phyloP scores from a whole-genome alignment of 176 grass and related monocot genomes.

The Pontederia paniculata region DNA sequence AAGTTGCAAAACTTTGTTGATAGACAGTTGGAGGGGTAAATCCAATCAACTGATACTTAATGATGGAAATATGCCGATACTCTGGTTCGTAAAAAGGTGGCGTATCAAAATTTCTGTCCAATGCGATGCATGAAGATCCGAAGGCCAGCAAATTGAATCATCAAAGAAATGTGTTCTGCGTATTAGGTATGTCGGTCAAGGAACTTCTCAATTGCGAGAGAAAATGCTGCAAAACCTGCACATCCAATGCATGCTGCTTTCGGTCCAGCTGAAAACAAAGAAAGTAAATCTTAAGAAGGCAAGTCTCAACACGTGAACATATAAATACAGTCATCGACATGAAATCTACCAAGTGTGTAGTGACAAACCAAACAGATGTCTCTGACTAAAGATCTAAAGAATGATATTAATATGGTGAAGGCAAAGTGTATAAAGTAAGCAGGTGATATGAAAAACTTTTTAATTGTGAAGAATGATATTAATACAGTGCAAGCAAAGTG shows the following conservation, averaged over 20 bases:
- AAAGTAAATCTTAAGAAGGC: conserved; percentile 7
- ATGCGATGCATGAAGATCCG: too few species aligned
- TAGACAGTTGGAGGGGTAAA: too few species aligned
- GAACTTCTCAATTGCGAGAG: conserved; percentile 85
- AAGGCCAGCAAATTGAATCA: too few species aligned
- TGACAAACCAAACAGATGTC: not conserved
- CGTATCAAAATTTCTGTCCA: too few species aligned
- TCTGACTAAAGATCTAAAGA: not conserved
- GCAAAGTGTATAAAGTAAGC: not conserved
- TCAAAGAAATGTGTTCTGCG: too few species aligned
- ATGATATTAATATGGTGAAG: not conserved
- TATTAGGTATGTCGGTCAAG: conserved; percentile 63
- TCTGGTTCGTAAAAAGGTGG: too few species aligned
- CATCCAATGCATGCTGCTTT: conserved; percentile 78
- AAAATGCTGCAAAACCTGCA: conserved; percentile 89
- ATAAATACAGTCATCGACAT: not conserved
- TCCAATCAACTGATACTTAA: too few species aligned
- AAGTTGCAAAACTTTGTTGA: too few species aligned
- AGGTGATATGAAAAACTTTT: too few species aligned
- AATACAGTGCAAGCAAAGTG: conserved; percentile 12
- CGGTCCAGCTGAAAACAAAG: conserved; percentile 66
- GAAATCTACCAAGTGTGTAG: not conserved
- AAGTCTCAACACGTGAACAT: not conserved
- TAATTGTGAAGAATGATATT: too few species aligned
- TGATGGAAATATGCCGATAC: too few species aligned